phyloP scores from a whole-genome alignment of 768 basidiomycete species.

The Boletus sp. region DNA sequence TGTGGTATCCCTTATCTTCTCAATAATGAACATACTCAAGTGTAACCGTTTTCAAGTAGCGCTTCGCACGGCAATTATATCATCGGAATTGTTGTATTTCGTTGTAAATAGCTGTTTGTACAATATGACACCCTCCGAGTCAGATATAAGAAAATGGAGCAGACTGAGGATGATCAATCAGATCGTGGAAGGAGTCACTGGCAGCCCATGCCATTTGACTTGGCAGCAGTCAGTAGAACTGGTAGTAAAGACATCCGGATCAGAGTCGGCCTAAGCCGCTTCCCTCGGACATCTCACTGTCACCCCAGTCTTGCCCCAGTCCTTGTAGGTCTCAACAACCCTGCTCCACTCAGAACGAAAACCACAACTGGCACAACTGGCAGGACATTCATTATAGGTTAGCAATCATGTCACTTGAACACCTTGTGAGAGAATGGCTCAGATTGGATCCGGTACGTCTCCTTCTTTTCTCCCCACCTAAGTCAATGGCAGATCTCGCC shows the following conservation, averaged over 20 bases:
- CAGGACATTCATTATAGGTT: neutral
- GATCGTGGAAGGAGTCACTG: too few relatives aligned
- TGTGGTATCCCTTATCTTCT: constrained; percentile 7
- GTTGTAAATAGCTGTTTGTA: neutral
- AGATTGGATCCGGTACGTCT: constrained; percentile 43
- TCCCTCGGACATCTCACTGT: too few relatives aligned
- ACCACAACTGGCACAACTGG: too few relatives aligned
- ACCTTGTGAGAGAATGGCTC: constrained; percentile 52
- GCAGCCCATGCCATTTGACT: too few relatives aligned
- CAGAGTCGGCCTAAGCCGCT: too few relatives aligned
- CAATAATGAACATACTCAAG: neutral
- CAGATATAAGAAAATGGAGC: too few relatives aligned
- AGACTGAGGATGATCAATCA: too few relatives aligned
- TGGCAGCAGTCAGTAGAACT: too few relatives aligned
- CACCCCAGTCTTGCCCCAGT: too few relatives aligned
- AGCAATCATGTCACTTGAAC: constrained; percentile 29
- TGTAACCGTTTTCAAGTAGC: neutral
- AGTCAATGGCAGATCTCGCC: neutral
- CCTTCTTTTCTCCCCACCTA: neutral
- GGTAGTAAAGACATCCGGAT: neutral
- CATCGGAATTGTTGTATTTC: neutral
- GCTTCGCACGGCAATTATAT: neutral
- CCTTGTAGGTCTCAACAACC: too few relatives aligned
- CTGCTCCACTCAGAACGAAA: too few relatives aligned
- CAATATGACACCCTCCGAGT: too few relatives aligned